phyloP scores from a whole-genome alignment of 2,329 filamentous ascomycete species.

The Fusarium sp. region DNA sequence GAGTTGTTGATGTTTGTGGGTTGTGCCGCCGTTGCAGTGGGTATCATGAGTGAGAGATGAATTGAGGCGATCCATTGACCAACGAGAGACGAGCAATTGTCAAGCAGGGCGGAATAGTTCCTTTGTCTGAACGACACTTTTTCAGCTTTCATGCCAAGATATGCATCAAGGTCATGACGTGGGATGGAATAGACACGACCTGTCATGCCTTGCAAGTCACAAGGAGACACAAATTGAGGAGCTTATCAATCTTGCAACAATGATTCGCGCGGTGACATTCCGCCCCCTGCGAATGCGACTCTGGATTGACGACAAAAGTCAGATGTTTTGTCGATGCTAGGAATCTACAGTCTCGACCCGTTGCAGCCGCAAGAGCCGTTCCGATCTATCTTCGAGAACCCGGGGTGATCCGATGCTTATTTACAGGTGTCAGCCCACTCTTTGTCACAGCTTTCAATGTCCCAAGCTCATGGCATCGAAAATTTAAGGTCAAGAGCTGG shows the following conservation, averaged over 20 bases:
- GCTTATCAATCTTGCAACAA: constrained; percentile 33
- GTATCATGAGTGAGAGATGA: constrained; percentile 1
- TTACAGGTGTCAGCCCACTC: constrained; percentile 36
- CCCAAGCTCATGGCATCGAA: constrained; percentile 24
- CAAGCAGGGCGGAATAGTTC: constrained; percentile 12
- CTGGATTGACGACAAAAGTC: neutral
- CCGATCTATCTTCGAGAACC: constrained; percentile 34
- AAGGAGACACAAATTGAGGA: neutral
- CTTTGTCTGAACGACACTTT: neutral
- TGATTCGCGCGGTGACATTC: constrained; percentile 18
- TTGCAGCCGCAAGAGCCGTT: constrained; percentile 28
- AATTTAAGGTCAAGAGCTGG: constrained; percentile 12
- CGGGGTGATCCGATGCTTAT: constrained; percentile 36
- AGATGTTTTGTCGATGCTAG: neutral
- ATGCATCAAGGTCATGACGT: neutral
- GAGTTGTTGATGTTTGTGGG: constrained; percentile 1
- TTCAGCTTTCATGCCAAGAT: neutral
- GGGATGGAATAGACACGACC: neutral
- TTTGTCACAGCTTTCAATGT: constrained; percentile 37
- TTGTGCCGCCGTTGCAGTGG: neutral
- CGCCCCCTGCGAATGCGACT: neutral
- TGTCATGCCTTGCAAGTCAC: neutral
- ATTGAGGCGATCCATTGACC: neutral
- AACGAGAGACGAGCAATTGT: constrained; percentile 2
- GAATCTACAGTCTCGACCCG: constrained; percentile 3